These are phyloP conservation scores for Ananas comosus DNA, from an alignment of 176 grass and related monocot species.

Conservation along the genomic window DNA sequence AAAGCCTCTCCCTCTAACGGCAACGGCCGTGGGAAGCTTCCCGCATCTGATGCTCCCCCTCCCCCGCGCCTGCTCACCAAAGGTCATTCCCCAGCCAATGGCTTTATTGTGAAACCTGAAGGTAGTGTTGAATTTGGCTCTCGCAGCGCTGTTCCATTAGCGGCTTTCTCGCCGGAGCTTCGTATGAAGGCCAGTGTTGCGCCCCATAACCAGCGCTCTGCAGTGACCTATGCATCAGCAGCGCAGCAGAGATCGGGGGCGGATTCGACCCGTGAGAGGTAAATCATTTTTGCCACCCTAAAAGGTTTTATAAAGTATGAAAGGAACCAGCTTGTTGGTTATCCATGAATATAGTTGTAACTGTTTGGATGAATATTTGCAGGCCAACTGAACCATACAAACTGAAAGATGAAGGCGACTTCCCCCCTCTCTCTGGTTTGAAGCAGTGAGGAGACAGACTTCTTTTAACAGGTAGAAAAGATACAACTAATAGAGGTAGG, in stretches of 20 bases:
- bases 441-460: neutral
- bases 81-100: conserved; percentile 10
- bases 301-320: neutral
- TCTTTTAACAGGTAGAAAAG: neutral
- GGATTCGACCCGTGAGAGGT: conserved; percentile 25
- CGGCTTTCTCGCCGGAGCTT: conserved; percentile 18
- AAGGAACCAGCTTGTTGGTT: neutral
- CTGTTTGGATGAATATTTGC: conserved; percentile 8
- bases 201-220: neutral
- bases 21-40: conserved; percentile 16
- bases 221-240: conserved; percentile 5
- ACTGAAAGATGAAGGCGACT: conserved; percentile 50
- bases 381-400: conserved; percentile 41
- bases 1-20: neutral
- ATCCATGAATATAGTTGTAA: neutral
- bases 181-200: conserved; percentile 9
- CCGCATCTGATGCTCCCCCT: conserved; percentile 3
- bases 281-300: conserved; percentile 5
- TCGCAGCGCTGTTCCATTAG: conserved; percentile 43
- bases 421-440: conserved; percentile 43
- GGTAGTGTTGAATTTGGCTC: conserved; percentile 48
- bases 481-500: neutral
- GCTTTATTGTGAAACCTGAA: neutral
- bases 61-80: neutral
- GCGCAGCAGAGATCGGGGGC: conserved; percentile 13